Evolutionary conservation across 805 yeast genomes (phyloP), one percentile per base, ranked within the genome.

Genomic region (Brettanomyces bruxellensis): DNA sequence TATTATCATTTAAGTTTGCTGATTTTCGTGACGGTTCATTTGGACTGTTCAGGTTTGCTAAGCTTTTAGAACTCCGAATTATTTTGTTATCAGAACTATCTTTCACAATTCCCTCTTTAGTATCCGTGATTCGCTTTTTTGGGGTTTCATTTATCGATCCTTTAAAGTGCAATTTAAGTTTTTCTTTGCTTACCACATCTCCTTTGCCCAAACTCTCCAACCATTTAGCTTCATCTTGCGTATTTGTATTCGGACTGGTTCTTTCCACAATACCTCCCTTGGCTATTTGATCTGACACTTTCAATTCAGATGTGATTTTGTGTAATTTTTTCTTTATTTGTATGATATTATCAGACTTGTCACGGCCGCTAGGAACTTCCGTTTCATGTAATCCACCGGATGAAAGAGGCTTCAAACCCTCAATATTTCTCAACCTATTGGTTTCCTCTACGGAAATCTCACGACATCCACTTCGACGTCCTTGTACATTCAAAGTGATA

Each of bases 321-420:
- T 48, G 38, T 12, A 52, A 36, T 12, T 54, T 52, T 35, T 32
- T 45, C 38, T n/a, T 51, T 45, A 35, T 59, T 40, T 34, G 45
- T 42, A 1, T 45, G 65, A 52, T 44, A 60, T 42, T 34, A 7
- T 35, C 40, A 13, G 12, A n/a, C 30, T 18, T 24, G 4, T 13
- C 5, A 14, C 8, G 5, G 24, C n/a, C 18, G 14, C 1, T 18
- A 9, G 5, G 13, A 32, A 30, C 36, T n/a, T 25, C 34, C 13
- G 24, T 28, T 34, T 18, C 25, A 5, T 13, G 5, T 25, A 13
- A 46, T 8, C 47, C 49, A 9, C 70, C 72, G 14, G 78, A 70
- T 1, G 82, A 80, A 35, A 72, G 55, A 4, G 70, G 69, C 39
- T 62, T 60, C n/a, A 75, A 58, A 1, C 81, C 80, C 25, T 73